Conservation (phyloP, 192 early-diverging fungal genomes). For the Gamsiella multidivaricata region DNA sequence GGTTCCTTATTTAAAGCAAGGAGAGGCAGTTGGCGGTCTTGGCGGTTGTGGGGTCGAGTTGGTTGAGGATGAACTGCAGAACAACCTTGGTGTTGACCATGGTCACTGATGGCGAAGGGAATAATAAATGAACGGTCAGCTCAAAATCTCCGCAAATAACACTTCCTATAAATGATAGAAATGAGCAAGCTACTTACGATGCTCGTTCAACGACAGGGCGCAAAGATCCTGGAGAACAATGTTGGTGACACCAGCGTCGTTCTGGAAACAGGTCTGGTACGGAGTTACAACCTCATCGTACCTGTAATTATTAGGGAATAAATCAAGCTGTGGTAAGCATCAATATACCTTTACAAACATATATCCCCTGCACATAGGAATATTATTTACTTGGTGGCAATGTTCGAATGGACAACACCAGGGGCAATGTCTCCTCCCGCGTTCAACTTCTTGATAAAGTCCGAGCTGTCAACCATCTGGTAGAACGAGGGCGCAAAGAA, state of each 20-base stretch:
- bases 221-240: slow-evolving; percentile 25
- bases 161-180: not conserved
- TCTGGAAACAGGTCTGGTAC: slow-evolving; percentile 19
- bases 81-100: slow-evolving; percentile 39
- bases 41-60: slow-evolving; percentile 36
- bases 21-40: slow-evolving; percentile 40
- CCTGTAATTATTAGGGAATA: not conserved
- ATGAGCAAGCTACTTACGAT: slow-evolving; percentile 14
- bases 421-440: slow-evolving; percentile 15
- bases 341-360: no score
- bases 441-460: slow-evolving; percentile 28
- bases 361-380: no score
- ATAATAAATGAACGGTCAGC: not conserved
- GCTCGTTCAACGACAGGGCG: slow-evolving; percentile 20
- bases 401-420: slow-evolving; percentile 30
- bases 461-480: slow-evolving; percentile 21
- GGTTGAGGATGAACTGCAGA: slow-evolving; percentile 30
- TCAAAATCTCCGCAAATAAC: no score
- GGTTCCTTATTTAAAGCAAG: not conserved
- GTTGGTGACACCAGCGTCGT: slow-evolving; percentile 12
- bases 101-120: slow-evolving; percentile 21
- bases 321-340: not conserved
- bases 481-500: slow-evolving; percentile 22
- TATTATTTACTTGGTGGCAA: slow-evolving; percentile 17
- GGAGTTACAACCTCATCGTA: slow-evolving; percentile 42